Evolutionary conservation across 2,329 filamentous ascomycete species (phyloP).

Genomic region (Neonectria neomacrospora): DNA sequence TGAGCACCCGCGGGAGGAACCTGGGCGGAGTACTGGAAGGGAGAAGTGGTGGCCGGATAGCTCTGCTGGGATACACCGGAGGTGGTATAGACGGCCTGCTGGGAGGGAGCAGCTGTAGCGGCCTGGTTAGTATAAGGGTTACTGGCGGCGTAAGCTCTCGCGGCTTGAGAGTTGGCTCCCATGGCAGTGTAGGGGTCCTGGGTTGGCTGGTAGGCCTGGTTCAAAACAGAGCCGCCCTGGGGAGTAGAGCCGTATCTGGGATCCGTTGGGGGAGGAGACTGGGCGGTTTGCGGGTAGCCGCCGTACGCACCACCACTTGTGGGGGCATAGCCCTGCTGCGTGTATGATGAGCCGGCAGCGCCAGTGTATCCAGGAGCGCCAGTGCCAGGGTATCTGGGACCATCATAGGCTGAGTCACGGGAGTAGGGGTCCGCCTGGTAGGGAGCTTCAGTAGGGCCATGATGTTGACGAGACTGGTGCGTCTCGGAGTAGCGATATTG

Average conservation of each 20-base stretch:
- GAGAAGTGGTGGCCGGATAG: conserved; percentile 47
- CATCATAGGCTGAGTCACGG: conserved; percentile 56
- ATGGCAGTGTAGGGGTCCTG: conserved; percentile 52
- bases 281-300: conserved; percentile 48
- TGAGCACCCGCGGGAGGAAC: conserved; percentile 48
- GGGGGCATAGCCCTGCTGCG: conserved; percentile 44
- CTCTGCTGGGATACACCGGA: conserved; percentile 46
- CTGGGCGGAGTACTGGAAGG: conserved; percentile 51
- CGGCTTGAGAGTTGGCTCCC: conserved; percentile 49
- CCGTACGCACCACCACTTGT: conserved; percentile 48
- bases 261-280: conserved; percentile 48
- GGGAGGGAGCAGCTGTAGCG: conserved; percentile 45
- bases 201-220: conserved; percentile 45
- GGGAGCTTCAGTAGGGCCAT: conserved; percentile 57
- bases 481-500: conserved; percentile 68
- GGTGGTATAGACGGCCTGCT: conserved; percentile 49
- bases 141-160: conserved; percentile 44
- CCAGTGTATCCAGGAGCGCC: conserved; percentile 62
- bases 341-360: conserved; percentile 52
- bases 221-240: conserved; percentile 46
- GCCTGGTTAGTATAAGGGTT: conserved; percentile 50
- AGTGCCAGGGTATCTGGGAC: conserved; percentile 62
- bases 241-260: conserved; percentile 47
- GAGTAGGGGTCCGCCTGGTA: conserved; percentile 51
- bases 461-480: conserved; percentile 59